Percentiles rank a stretch among this genome's conserved stretches.
Conservation (phyloP, 1,284 basidiomycete species). For the Moesziomyces globuligerus region DNA sequence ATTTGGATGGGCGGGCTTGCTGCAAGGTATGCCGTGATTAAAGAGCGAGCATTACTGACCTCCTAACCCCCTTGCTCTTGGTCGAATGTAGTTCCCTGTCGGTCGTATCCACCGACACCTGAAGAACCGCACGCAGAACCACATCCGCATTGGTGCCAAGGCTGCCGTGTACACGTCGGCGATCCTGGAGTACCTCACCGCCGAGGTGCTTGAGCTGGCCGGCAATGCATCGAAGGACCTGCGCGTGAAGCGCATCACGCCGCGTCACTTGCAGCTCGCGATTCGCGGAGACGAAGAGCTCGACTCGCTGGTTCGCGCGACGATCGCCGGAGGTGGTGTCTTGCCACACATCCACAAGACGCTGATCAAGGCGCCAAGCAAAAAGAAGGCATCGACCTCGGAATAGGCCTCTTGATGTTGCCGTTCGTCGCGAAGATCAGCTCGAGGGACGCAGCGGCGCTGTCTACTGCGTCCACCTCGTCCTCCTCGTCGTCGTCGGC, state of each 20-base stretch:
- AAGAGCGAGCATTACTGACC: not conserved
- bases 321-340: slow-evolving; percentile 83
- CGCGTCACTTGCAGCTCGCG: slow-evolving; percentile 88
- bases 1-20: not conserved
- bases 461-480: not conserved
- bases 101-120: slow-evolving; percentile 95
- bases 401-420: slow-evolving; percentile 4
- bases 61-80: slow-evolving; percentile 3
- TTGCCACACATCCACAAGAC: slow-evolving; percentile 94
- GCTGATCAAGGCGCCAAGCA: slow-evolving; percentile 54
- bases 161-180: slow-evolving; percentile 92
- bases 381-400: slow-evolving; percentile 50
- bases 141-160: slow-evolving; percentile 90
- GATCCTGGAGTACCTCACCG: slow-evolving; percentile 88
- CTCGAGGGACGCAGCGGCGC: too few relatives aligned
- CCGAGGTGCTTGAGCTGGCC: slow-evolving; percentile 90
- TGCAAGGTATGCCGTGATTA: not conserved
- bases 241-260: slow-evolving; percentile 94
- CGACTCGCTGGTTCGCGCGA: slow-evolving; percentile 71
- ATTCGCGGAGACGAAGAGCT: slow-evolving; percentile 96
- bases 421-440: not conserved
- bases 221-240: slow-evolving; percentile 97
- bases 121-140: slow-evolving; percentile 90
- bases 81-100: slow-evolving; percentile 78
- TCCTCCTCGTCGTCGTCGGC: not conserved